Base-by-base conservation (phyloP, 176 grass and related monocot genomes). In the Secale cereale region DNA sequence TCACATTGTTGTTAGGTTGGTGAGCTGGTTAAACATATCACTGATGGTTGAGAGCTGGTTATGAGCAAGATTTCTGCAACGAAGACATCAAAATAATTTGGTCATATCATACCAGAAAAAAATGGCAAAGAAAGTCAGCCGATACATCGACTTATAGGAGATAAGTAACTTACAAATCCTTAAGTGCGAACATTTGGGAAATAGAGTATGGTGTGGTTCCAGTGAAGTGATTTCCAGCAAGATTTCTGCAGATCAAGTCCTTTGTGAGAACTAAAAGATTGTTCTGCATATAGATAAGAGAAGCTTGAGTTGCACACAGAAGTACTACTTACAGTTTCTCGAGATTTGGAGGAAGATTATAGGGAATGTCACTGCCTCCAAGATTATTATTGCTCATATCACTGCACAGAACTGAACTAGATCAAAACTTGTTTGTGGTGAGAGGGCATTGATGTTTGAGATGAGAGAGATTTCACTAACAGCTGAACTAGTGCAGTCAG, bases 301-400 rank as follows among this genome's bases (percentile, higher is more conserved):
- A 2, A 74, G 13, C 29, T 77, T 67, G 15, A 23, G 11, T 28
- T 59, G 40, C 11, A 20, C 6, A 3, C 3, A 32, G 43, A 48
- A 65, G 6, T 60, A 40, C 76, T 73, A 73, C 90, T 95, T 79
- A 98, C 97, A 98, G 25, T 57, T 37, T 94, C 77, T 91, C 69
- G 12, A 98, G 91, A 86, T 94, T 98, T 59, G 93, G 93, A 46
- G 97, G 97, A 78, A 98, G 91, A 85, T 90, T 85, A 84, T 98
- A 98, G 46, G 93, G 91, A 83, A 98, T 92, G 59, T 86, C 89
- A 65, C 76, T 87, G 25, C 75, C 86, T 59, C 97, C 97, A 81
- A 98, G 91, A 82, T 92, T 86, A 74, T 98, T 98, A 33, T 91
- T 96, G 86, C 90, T 96, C 70, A 89, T 76, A 80, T 98, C 91